Evolutionary conservation across 306 rosid species (phyloP).

Genomic region (Malus sylvestris): DNA sequence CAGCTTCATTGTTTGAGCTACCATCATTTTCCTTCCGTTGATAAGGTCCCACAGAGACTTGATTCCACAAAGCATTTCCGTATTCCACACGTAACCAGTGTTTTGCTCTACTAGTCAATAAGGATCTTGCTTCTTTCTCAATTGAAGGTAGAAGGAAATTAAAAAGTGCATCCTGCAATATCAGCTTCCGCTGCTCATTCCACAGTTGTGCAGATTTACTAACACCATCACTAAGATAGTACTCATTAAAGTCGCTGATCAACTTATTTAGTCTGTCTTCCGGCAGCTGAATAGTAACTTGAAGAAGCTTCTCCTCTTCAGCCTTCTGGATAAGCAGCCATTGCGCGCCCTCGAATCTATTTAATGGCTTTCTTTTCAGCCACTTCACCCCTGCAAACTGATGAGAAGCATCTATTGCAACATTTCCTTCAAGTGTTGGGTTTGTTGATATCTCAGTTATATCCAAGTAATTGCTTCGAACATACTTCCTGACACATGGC

Average conservation of each 20-base stretch:
- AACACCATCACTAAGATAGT: slow-evolving; percentile 89
- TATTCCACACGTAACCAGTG: slow-evolving; percentile 76
- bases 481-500: slow-evolving; percentile 88
- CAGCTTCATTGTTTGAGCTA: slow-evolving; percentile 88
- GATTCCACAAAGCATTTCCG: slow-evolving; percentile 78
- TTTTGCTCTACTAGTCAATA: slow-evolving; percentile 65
- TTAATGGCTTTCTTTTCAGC: slow-evolving; percentile 78
- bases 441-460: slow-evolving; percentile 74
- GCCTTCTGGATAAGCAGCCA: slow-evolving; percentile 98
- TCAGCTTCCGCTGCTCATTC: slow-evolving; percentile 92
- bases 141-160: slow-evolving; percentile 83
- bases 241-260: slow-evolving; percentile 68
- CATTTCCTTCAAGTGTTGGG: slow-evolving; percentile 78
- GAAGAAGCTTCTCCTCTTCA: slow-evolving; percentile 88
- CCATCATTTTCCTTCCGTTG: slow-evolving; percentile 86
- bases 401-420: slow-evolving; percentile 76
- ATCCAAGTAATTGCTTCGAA: slow-evolving; percentile 74
- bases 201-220: slow-evolving; percentile 95
- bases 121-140: slow-evolving; percentile 88
- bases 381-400: slow-evolving; percentile 83
- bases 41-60: slow-evolving; percentile 88
- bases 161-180: slow-evolving; percentile 76
- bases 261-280: slow-evolving; percentile 65
- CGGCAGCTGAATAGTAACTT: slow-evolving; percentile 77
- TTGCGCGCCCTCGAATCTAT: slow-evolving; percentile 74